Conservation (phyloP, 2,329 filamentous ascomycete genomes). For the Colletotrichum sp. region DNA sequence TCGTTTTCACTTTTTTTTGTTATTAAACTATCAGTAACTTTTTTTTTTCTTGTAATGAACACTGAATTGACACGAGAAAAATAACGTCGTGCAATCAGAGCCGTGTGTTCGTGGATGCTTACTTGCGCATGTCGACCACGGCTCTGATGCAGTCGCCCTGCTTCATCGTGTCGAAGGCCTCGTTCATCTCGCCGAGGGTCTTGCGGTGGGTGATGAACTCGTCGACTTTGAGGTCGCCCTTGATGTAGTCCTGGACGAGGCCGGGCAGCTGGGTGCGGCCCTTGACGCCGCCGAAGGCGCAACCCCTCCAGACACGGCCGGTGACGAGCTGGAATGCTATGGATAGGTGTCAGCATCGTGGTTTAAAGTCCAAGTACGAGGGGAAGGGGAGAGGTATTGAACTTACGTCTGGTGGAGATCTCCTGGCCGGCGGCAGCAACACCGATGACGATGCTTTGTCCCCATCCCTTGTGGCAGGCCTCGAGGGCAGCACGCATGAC, state of each 20-base stretch:
- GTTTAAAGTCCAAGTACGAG: no score
- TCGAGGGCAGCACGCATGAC: constrained; percentile 97
- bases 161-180: constrained; percentile 93
- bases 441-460: constrained; percentile 96
- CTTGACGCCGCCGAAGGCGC: constrained; percentile 98
- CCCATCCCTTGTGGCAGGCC: constrained; percentile 99
- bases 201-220: constrained; percentile 99
- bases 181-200: constrained; percentile 82
- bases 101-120: constrained; percentile 8
- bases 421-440: constrained; percentile 96
- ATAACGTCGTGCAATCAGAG: constrained; percentile 6
- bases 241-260: constrained; percentile 88
- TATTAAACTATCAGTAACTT: constrained; percentile 19
- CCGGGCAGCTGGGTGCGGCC: constrained; percentile 89
- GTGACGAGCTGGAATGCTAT: constrained; percentile 98
- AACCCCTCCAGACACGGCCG: constrained; percentile 96
- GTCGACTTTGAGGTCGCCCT: constrained; percentile 92
- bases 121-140: constrained; percentile 72
- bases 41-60: neutral
- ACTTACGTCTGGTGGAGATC: constrained; percentile 90
- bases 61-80: neutral
- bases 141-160: constrained; percentile 95
- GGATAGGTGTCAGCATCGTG: neutral
- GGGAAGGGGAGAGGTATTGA: neutral
- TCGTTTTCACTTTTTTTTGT: constrained; percentile 20